Percentiles rank a stretch among this genome's conserved stretches.
Conservation (phyloP, 169 alveolate species). For the Plasmodium cynomolgi region DNA sequence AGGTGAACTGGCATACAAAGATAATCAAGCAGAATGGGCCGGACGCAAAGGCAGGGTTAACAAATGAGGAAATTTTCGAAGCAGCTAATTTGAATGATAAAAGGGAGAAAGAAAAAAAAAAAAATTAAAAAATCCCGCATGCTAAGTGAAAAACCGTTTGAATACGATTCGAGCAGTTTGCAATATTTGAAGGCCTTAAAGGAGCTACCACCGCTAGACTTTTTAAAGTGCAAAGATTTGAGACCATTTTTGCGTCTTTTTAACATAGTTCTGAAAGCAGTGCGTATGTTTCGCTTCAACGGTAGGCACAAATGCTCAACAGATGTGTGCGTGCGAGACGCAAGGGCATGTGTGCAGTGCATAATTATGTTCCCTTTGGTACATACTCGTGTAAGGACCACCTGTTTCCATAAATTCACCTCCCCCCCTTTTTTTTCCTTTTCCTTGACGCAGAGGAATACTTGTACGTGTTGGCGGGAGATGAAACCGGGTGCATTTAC, state of each 20-base stretch:
- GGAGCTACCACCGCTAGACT: conserved; percentile 35
- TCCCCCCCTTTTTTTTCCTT: conserved; percentile 15
- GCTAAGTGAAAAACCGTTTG: conserved; percentile 3
- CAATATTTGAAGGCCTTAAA: conserved; percentile 45
- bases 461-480: conserved; percentile 45
- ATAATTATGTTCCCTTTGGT: background rate
- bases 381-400: background rate
- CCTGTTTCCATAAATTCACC: background rate
- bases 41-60: background rate
- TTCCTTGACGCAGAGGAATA: background rate
- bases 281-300: background rate
- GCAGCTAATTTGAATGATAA: background rate
- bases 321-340: background rate
- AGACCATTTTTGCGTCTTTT: conserved; percentile 48
- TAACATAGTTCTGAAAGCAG: conserved; percentile 48
- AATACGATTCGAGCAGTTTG: conserved; percentile 32
- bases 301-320: background rate
- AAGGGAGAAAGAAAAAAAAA: conserved; percentile 3
- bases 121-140: background rate
- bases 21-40: background rate
- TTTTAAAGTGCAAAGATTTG: conserved; percentile 59
- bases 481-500: conserved; percentile 66
- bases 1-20: background rate
- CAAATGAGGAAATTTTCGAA: background rate
- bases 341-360: background rate